Conservation (phyloP, 345 rosid genomes). For the Aegle marmelos region DNA sequence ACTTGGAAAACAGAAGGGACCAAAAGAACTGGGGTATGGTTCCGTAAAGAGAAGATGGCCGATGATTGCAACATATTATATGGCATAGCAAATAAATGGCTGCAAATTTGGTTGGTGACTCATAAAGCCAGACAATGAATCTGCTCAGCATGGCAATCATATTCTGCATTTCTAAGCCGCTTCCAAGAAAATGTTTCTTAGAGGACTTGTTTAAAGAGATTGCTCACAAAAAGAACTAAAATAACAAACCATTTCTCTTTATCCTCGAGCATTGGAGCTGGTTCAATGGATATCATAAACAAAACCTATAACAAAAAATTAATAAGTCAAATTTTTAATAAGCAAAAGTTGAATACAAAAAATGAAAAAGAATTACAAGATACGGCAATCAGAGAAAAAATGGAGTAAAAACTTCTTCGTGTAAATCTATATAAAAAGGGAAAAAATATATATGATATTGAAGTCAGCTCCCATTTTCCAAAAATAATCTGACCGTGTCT, state of each 20-base stretch:
- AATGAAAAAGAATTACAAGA: neutral
- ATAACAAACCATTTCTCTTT: constrained; percentile 93
- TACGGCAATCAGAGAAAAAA: neutral
- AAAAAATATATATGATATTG: neutral
- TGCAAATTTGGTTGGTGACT: neutral
- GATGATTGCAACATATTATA: neutral
- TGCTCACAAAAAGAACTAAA: constrained; percentile 15
- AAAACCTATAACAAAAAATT: constrained; percentile 60
- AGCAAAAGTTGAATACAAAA: neutral
- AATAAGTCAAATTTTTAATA: constrained; percentile 5
- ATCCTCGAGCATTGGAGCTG: constrained; percentile 99
- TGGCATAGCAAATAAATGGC: neutral
- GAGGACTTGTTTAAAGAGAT: constrained; percentile 9
- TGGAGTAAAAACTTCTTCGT: neutral
- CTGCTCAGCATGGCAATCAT: neutral
- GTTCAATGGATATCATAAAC: constrained; percentile 96
- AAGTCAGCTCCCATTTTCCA: neutral
- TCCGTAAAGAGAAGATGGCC: neutral
- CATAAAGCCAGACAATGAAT: neutral
- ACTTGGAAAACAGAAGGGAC: too few species aligned
- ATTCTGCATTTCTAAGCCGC: neutral
- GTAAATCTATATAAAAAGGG: neutral
- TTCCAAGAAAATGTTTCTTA: constrained; percentile 13
- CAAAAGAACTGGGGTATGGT: neutral
- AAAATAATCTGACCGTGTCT: neutral